phyloP scores from a whole-genome alignment of 202 grass and related monocot species.

The Eragrostis tef region DNA sequence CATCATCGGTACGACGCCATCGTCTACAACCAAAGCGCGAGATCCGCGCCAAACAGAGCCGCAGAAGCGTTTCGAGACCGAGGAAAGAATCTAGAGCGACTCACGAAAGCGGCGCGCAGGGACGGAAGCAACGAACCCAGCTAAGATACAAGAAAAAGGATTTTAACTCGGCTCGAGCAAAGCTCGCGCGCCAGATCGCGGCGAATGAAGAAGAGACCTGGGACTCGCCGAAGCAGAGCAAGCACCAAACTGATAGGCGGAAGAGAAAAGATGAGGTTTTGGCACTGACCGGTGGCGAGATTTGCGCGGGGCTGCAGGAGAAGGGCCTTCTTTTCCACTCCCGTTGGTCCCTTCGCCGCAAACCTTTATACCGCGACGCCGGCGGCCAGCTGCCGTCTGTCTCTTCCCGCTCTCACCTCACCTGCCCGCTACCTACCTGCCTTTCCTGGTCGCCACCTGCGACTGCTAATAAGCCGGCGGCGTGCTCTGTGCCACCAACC shows the following conservation, averaged over 20 bases:
- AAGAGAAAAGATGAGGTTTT: not conserved
- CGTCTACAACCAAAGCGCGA: not conserved
- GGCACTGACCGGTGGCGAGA: conserved; percentile 45
- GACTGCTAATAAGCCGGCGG: not conserved
- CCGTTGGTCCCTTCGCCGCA: not conserved
- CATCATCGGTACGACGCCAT: not conserved
- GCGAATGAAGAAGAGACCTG: not conserved
- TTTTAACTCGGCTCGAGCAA: not conserved
- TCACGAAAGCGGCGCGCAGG: not conserved
- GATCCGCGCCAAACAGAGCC: conserved; percentile 37
- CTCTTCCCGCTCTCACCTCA: conserved; percentile 6
- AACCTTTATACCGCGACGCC: conserved; percentile 46
- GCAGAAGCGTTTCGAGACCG: not conserved
- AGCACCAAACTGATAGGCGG: not conserved
- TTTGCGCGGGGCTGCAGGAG: not conserved
- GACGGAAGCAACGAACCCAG: not conserved
- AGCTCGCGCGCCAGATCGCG: not conserved
- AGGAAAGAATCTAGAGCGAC: conserved; percentile 8
- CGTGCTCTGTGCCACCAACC: conserved; percentile 46
- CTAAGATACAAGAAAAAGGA: not conserved
- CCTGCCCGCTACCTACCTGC: conserved; percentile 41
- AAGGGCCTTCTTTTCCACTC: too few species aligned
- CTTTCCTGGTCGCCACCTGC: conserved; percentile 24
- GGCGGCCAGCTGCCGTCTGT: not conserved
- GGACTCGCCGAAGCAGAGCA: conserved; percentile 13